phyloP scores from a whole-genome alignment of 768 basidiomycete species.

The Boletus reticuloceps region DNA sequence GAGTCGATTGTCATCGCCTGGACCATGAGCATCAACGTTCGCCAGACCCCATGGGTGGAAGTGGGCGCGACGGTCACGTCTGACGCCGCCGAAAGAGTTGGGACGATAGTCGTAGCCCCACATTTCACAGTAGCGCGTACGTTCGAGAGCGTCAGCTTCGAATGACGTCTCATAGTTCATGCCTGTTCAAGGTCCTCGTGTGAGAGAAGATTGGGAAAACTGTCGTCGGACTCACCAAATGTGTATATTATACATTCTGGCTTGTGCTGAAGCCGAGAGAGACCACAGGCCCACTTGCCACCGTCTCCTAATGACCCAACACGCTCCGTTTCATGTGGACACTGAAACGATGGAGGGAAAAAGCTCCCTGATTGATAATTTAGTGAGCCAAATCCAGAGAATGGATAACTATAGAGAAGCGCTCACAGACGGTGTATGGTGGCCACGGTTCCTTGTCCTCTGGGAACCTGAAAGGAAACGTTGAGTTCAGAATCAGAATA shows the following conservation, averaged over 20 bases:
- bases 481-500: constrained; percentile 2
- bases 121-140: constrained; percentile 47
- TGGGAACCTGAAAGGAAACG: constrained; percentile 43
- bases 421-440: constrained; percentile 56
- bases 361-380: constrained; percentile 39
- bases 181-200: constrained; percentile 21
- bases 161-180: constrained; percentile 65
- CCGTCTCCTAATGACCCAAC: constrained; percentile 58
- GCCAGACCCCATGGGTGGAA: constrained; percentile 43
- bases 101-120: constrained; percentile 58
- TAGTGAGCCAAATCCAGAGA: not conserved
- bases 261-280: constrained; percentile 53
- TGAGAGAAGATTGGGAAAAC: not conserved
- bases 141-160: constrained; percentile 54
- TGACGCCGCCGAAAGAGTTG: constrained; percentile 34
- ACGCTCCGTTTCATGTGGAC: constrained; percentile 43
- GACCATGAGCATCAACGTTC: constrained; percentile 34
- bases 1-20: constrained; percentile 32
- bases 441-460: constrained; percentile 52
- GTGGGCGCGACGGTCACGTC: constrained; percentile 37
- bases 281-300: constrained; percentile 69
- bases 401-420: not conserved
- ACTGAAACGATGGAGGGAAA: constrained; percentile 42
- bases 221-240: constrained; percentile 40
- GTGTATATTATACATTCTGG: constrained; percentile 59